These are phyloP conservation scores for Nannizzia gypsea DNA, from an alignment of 2,329 filamentous ascomycete species.

Conservation along the genomic window DNA sequence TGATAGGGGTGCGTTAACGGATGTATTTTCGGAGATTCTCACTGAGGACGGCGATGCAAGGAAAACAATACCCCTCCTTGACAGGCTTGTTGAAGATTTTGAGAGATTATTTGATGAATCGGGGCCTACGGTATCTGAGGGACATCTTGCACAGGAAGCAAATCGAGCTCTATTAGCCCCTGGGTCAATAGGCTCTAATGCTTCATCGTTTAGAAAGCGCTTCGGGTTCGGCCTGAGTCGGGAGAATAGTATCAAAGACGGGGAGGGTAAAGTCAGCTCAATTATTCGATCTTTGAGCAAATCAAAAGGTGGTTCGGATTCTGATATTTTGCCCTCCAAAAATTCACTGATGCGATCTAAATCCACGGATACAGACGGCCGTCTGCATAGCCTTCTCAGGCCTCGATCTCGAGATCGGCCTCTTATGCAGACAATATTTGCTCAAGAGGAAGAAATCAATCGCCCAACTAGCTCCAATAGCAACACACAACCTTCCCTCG, in stretches of 20 bases:
- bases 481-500: slow-evolving; percentile 32
- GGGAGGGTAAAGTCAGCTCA: slow-evolving; percentile 58
- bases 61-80: slow-evolving; percentile 76
- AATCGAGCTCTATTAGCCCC: slow-evolving; percentile 51
- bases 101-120: slow-evolving; percentile 72
- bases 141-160: slow-evolving; percentile 42
- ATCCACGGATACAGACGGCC: slow-evolving; percentile 60
- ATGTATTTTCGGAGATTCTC: slow-evolving; percentile 78
- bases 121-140: slow-evolving; percentile 34
- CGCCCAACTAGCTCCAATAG: slow-evolving; percentile 38
- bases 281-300: slow-evolving; percentile 87
- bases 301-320: slow-evolving; percentile 47
- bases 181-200: slow-evolving; percentile 71
- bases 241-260: slow-evolving; percentile 64
- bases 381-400: slow-evolving; percentile 36
- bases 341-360: slow-evolving; percentile 56
- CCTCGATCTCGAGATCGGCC: slow-evolving; percentile 47
- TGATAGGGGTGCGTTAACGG: slow-evolving; percentile 75
- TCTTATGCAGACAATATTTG: slow-evolving; percentile 37
- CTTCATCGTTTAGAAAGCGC: slow-evolving; percentile 71
- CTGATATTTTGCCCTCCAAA: slow-evolving; percentile 58
- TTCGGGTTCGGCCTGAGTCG: slow-evolving; percentile 71
- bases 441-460: slow-evolving; percentile 36
- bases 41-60: slow-evolving; percentile 65
- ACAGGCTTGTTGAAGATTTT: slow-evolving; percentile 79